Conservation (phyloP, 257 asterid species). For the Asclepias syriaca region DNA sequence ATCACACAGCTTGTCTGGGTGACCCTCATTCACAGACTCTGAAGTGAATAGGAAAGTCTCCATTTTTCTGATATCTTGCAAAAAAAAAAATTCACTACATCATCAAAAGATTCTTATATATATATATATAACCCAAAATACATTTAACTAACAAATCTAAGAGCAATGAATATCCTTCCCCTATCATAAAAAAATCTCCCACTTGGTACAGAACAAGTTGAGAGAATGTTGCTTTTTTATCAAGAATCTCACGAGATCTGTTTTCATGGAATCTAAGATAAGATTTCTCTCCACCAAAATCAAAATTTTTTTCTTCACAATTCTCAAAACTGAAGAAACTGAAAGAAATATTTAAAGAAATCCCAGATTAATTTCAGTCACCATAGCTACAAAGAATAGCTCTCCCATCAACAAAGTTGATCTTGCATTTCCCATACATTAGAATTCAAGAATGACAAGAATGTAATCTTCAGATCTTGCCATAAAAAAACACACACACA, state of each 20-base stretch:
- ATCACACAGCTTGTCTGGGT: slow-evolving; percentile 18
- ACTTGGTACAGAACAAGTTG: background rate
- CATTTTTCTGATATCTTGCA: background rate
- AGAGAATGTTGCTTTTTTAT: background rate
- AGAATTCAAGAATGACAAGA: background rate
- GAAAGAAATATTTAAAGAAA: no score
- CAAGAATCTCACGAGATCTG: background rate
- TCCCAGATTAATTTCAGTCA: background rate
- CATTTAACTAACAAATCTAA: background rate
- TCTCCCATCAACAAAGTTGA: background rate
- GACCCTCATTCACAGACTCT: slow-evolving; percentile 12
- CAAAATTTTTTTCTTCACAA: background rate
- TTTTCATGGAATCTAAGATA: background rate
- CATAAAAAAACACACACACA: background rate
- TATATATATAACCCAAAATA: background rate
- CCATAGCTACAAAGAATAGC: background rate
- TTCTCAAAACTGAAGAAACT: background rate
- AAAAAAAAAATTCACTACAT: no score
- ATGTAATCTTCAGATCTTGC: background rate
- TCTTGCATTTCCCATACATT: background rate
- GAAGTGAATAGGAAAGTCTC: slow-evolving; percentile 11
- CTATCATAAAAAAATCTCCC: background rate
- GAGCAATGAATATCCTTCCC: background rate
- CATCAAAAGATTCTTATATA: no score
- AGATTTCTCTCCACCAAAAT: background rate